These are phyloP conservation scores for Prinsepia uniflora DNA, from an alignment of 306 rosid species.

Conservation along the genomic window DNA sequence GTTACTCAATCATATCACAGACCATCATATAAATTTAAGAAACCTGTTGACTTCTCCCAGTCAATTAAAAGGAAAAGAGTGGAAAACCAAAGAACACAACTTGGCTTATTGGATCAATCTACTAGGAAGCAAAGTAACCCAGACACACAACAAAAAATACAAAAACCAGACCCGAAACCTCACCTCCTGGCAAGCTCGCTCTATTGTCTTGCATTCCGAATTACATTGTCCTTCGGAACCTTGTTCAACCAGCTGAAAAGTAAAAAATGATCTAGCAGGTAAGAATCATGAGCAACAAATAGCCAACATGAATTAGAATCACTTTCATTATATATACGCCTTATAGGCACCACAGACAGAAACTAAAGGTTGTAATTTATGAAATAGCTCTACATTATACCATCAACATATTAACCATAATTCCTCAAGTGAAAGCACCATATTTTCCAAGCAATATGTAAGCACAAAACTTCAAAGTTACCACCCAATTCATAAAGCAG, in stretches of 20 bases:
- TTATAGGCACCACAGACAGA: neutral
- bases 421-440: neutral
- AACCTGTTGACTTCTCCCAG: neutral
- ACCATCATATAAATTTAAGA: neutral
- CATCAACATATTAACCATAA: neutral
- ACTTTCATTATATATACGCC: neutral
- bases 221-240: constrained; percentile 95
- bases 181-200: constrained; percentile 91
- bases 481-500: neutral
- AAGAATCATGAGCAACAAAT: constrained; percentile 1
- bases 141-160: neutral
- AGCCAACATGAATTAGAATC: too few species aligned
- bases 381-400: neutral
- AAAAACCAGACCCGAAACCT: constrained; percentile 11
- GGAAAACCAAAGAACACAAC: constrained; percentile 1
- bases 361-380: neutral
- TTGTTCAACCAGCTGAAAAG: constrained; percentile 75
- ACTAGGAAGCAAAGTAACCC: neutral
- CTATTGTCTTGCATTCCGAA: constrained; percentile 94
- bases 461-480: neutral
- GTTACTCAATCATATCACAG: neutral
- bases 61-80: neutral
- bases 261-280: constrained; percentile 12
- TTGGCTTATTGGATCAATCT: neutral
- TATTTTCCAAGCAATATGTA: neutral